Conservation (phyloP, 2,329 filamentous ascomycete species). For the Ophiostoma perfectum region DNA sequence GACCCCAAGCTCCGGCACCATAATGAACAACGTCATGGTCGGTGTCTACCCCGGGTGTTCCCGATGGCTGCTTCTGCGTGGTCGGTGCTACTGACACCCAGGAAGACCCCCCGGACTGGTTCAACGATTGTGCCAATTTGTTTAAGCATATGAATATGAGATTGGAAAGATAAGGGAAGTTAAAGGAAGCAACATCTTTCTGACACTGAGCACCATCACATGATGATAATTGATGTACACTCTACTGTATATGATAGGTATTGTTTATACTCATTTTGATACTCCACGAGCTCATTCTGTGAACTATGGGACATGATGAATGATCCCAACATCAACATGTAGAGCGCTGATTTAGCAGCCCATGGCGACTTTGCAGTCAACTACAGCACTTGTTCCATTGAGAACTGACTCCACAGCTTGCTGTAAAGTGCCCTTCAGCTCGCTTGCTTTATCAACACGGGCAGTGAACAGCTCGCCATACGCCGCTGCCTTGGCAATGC, state of each 20-base stretch:
- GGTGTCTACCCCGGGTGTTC: slow-evolving; percentile 53
- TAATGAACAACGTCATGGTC: slow-evolving; percentile 52
- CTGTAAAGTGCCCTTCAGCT: slow-evolving; percentile 44
- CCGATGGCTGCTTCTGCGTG: slow-evolving; percentile 49
- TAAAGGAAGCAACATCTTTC: not conserved
- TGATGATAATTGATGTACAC: too few relatives aligned
- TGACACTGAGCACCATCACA: too few relatives aligned
- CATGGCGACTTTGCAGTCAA: slow-evolving; percentile 47
- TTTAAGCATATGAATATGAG: not conserved
- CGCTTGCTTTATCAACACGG: slow-evolving; percentile 41
- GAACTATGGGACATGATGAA: too few relatives aligned
- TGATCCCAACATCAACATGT: too few relatives aligned
- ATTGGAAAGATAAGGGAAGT: not conserved
- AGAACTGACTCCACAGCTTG: slow-evolving; percentile 49
- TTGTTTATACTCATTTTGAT: too few relatives aligned
- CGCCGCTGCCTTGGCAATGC: slow-evolving; percentile 56
- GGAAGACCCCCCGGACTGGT: slow-evolving; percentile 42
- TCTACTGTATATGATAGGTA: not conserved
- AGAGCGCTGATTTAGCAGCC: too few relatives aligned
- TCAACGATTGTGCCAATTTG: slow-evolving; percentile 28
- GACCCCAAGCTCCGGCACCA: slow-evolving; percentile 42
- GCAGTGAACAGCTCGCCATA: slow-evolving; percentile 50
- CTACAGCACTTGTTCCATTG: slow-evolving; percentile 46
- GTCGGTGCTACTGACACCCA: slow-evolving; percentile 37
- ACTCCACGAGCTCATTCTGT: too few relatives aligned